These are phyloP conservation scores for Cryptococcus hybrid DNA, from an alignment of 1,284 basidiomycete genomes.

Conservation along the genomic window DNA sequence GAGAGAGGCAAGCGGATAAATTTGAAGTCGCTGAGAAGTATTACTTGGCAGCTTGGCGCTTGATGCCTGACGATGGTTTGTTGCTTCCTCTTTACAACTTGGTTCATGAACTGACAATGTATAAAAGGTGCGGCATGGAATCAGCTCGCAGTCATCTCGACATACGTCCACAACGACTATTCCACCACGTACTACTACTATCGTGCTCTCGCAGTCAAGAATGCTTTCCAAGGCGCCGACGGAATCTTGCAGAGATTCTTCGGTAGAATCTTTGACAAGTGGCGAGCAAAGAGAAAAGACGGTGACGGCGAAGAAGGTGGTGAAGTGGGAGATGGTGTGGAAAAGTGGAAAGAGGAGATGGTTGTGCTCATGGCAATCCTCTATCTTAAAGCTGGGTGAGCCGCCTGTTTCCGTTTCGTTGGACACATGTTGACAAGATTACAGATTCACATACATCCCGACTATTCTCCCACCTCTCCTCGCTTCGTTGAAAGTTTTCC, in stretches of 20 bases:
- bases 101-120: neutral
- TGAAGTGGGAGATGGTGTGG: constrained; percentile 51
- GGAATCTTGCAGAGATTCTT: constrained; percentile 78
- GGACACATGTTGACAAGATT: constrained; percentile 14
- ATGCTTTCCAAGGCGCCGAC: constrained; percentile 82
- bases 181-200: constrained; percentile 82
- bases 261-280: constrained; percentile 60
- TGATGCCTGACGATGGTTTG: constrained; percentile 67
- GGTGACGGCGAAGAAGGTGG: constrained; percentile 31
- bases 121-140: constrained; percentile 81
- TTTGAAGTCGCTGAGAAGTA: constrained; percentile 73
- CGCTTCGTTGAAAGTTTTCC: constrained; percentile 47
- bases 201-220: constrained; percentile 79
- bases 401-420: constrained; percentile 15
- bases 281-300: constrained; percentile 37
- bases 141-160: constrained; percentile 88
- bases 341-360: constrained; percentile 66
- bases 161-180: constrained; percentile 80
- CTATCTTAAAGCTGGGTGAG: constrained; percentile 48
- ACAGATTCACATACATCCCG: constrained; percentile 36
- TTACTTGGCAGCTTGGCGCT: constrained; percentile 76
- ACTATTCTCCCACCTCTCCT: constrained; percentile 17
- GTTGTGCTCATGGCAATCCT: constrained; percentile 59
- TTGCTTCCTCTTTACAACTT: neutral
- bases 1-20: constrained; percentile 3